Base-by-base conservation (phyloP, 2,329 filamentous ascomycete species). In the Acarospora socialis region DNA sequence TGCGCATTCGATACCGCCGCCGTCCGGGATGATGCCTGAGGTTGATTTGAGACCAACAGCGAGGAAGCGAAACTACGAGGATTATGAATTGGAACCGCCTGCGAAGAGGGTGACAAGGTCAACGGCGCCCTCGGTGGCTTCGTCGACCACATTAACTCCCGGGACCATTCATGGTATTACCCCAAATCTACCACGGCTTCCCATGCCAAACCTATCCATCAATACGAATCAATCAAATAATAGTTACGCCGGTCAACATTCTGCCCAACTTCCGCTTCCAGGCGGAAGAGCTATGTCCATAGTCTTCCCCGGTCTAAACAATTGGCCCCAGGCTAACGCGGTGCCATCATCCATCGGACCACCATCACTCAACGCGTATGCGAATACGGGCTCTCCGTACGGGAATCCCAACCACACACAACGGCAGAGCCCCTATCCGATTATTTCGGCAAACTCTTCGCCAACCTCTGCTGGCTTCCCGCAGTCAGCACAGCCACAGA, bases 201-300 rank as follows among this genome's bases (percentile, higher is more conserved):
- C 79, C 10, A 66, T 78, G 3, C 81, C 81, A 15, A 79, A 77
- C 39, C 65, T 86, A n/a, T 70, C 74, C 6, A 59, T 80, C 25
- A 68, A 77, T 33, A 72, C 72, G 2, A 60, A 55, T 36, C 48
- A 45, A 55, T 26, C 60, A 57, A 35, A 47, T 56, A 7, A 36
- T 49, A 12, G 44, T 57, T 22, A 50, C 56, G 6, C 53, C 57
- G 23, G 68, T 60, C 39, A 49, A 56, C 27, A 47, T 57, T 3
- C 58, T 64, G 22, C 56, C 57, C 74, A 77, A 14, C 59, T 81
- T 7, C 74, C 77, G 9, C 68, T 76, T 2, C 53, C 81, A 10
- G 67, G 68, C 9, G 59, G 67, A 8, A 72, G 80, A 29, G 71
- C 82, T 6, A 86, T 92, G 76, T 68, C 78, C 5, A 73, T 79